Conservation (phyloP, 495 filamentous ascomycete species). For the Halenospora varia region DNA sequence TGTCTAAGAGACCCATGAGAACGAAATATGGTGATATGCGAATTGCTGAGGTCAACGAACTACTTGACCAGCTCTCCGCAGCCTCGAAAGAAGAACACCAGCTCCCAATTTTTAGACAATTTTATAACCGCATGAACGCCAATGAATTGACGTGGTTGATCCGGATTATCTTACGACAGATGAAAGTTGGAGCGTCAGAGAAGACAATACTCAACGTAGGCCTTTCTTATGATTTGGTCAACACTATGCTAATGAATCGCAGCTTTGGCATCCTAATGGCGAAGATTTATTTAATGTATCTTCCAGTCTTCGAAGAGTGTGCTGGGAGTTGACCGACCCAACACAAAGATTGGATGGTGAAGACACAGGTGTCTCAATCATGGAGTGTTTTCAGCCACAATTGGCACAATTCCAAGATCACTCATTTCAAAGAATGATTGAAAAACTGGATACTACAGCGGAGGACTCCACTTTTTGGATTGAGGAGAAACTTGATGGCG, state of each 20-base stretch:
- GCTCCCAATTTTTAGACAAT: slow-evolving; percentile 69
- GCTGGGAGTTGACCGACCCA: slow-evolving; percentile 88
- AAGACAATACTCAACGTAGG: slow-evolving; percentile 72
- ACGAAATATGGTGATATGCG: slow-evolving; percentile 70
- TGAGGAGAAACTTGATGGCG: slow-evolving; percentile 96
- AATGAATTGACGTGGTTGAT: slow-evolving; percentile 93
- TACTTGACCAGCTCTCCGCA: slow-evolving; percentile 73
- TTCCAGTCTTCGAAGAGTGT: slow-evolving; percentile 83
- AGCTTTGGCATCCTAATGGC: slow-evolving; percentile 88
- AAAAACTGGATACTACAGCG: slow-evolving; percentile 62
- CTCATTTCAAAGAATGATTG: slow-evolving; percentile 73
- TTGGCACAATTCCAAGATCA: slow-evolving; percentile 93
- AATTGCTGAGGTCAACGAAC: slow-evolving; percentile 84
- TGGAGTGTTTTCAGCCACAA: slow-evolving; percentile 97
- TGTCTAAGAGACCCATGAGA: slow-evolving; percentile 79
- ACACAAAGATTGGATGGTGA: slow-evolving; percentile 69
- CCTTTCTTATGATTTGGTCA: slow-evolving; percentile 1
- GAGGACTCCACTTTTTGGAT: slow-evolving; percentile 85
- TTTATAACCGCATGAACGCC: slow-evolving; percentile 89
- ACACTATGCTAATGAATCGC: not conserved
- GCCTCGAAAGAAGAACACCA: slow-evolving; percentile 79
- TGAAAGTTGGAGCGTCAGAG: slow-evolving; percentile 97
- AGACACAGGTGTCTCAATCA: slow-evolving; percentile 63
- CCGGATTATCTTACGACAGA: slow-evolving; percentile 89
- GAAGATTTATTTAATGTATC: slow-evolving; percentile 89